Conservation (phyloP, 2,329 filamentous ascomycete species). For the Fusarium duplospermum region DNA sequence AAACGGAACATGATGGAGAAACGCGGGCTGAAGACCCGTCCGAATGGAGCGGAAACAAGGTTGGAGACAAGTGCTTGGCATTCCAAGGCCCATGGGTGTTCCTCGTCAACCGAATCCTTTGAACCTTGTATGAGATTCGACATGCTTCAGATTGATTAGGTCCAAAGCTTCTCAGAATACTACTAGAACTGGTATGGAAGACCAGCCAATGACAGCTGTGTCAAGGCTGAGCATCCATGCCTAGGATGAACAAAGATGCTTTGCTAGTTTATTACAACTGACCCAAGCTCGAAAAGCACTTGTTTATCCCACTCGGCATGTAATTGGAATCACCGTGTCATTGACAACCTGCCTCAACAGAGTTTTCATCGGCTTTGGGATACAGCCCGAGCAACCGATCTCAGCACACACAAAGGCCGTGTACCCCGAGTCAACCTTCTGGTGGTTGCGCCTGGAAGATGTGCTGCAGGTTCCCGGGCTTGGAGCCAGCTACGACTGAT, state of each 20-base stretch:
- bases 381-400: neutral
- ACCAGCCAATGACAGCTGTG: neutral
- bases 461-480: conserved; percentile 1
- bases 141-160: conserved; percentile 14
- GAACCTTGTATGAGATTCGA: conserved; percentile 17
- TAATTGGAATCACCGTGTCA: neutral
- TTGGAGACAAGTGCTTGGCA: conserved; percentile 10
- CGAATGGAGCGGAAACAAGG: neutral
- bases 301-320: neutral
- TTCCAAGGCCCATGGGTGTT: neutral
- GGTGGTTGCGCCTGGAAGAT: neutral
- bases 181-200: neutral
- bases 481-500: neutral
- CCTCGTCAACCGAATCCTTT: conserved; percentile 5
- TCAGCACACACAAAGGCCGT: neutral
- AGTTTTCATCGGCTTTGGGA: neutral
- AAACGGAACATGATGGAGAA: conserved; percentile 3
- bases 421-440: neutral
- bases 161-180: conserved; percentile 1
- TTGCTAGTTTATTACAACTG: neutral
- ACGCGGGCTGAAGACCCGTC: neutral
- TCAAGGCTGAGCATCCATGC: neutral
- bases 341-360: neutral
- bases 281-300: neutral
- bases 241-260: neutral